These are phyloP conservation scores for Jackrogersella multiformis DNA, from an alignment of 495 filamentous ascomycete genomes.

Conservation along the genomic window DNA sequence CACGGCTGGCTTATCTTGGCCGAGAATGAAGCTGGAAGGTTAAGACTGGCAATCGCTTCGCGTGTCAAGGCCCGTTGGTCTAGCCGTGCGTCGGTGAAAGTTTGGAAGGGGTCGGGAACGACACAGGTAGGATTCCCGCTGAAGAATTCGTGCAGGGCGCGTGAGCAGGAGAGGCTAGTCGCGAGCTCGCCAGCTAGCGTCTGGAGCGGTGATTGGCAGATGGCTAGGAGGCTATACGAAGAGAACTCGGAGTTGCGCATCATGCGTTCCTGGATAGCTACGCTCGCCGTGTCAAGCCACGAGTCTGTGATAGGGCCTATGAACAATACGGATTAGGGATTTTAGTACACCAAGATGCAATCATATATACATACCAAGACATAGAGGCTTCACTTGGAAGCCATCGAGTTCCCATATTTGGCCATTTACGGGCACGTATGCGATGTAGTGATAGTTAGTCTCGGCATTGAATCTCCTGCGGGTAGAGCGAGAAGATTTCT, in stretches of 20 bases:
- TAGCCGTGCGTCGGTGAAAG: conserved; percentile 32
- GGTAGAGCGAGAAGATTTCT: conserved; percentile 20
- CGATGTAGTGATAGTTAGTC: conserved; percentile 83
- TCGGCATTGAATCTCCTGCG: conserved; percentile 42
- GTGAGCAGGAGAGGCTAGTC: conserved; percentile 44
- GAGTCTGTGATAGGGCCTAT: conserved; percentile 39
- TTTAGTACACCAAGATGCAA: neutral
- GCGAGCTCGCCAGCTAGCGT: conserved; percentile 46
- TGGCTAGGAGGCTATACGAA: conserved; percentile 57
- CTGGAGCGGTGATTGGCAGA: conserved; percentile 53
- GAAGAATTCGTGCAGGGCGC: conserved; percentile 42
- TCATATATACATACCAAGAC: conserved; percentile 63
- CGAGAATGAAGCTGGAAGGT: conserved; percentile 10
- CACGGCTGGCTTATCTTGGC: conserved; percentile 1
- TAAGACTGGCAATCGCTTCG: conserved; percentile 21
- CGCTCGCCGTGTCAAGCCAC: conserved; percentile 54
- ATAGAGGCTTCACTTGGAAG: conserved; percentile 75
- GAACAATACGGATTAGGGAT: neutral
- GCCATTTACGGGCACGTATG: conserved; percentile 80
- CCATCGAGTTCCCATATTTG: conserved; percentile 92
- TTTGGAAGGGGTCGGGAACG: conserved; percentile 13
- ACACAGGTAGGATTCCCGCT: conserved; percentile 13
- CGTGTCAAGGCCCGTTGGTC: conserved; percentile 36
- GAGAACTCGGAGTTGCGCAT: conserved; percentile 47
- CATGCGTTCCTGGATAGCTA: conserved; percentile 55